These are phyloP conservation scores for Hyaloscypha hepaticicola DNA, from an alignment of 495 filamentous ascomycete species.

Conservation along the genomic window DNA sequence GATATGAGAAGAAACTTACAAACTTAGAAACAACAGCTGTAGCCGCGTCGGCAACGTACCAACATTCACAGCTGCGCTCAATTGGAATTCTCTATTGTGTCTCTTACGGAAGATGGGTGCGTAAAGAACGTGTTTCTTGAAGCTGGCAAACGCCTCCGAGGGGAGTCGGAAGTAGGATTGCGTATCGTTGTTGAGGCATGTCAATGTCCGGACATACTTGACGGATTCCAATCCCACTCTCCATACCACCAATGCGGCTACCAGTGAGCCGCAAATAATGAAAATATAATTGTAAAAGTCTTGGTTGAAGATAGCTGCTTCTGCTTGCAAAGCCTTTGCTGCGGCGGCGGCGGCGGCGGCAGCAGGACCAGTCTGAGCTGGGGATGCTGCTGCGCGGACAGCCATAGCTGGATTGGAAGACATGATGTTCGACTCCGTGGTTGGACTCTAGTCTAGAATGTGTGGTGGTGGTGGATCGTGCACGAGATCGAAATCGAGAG, in stretches of 20 bases:
- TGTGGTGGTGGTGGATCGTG: not conserved
- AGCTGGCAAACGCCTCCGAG: constrained; percentile 54
- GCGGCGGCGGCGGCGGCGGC: constrained; percentile 2
- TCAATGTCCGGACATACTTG: constrained; percentile 71
- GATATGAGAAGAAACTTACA: constrained; percentile 36
- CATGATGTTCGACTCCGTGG: constrained; percentile 2
- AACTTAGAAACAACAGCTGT: constrained; percentile 70
- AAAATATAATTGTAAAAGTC: constrained; percentile 48
- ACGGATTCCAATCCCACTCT: constrained; percentile 53
- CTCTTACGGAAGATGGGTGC: constrained; percentile 78
- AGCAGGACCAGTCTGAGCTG: constrained; percentile 9
- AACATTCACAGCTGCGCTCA: constrained; percentile 83
- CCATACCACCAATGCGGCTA: constrained; percentile 46
- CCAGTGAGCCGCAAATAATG: constrained; percentile 44
- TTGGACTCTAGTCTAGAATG: not conserved
- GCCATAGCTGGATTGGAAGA: constrained; percentile 12
- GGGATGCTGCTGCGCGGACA: constrained; percentile 18
- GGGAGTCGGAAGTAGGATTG: constrained; percentile 54
- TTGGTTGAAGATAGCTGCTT: constrained; percentile 24
- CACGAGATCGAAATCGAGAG: not conserved
- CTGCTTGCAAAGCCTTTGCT: not conserved
- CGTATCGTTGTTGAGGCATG: constrained; percentile 64
- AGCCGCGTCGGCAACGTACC: constrained; percentile 87
- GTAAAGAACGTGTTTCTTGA: constrained; percentile 82
- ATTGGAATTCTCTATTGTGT: constrained; percentile 84